Percentiles rank a stretch among this genome's conserved stretches.
phyloP scores from a whole-genome alignment of 2,329 filamentous ascomycete species.

The Rosellinia necatrix region DNA sequence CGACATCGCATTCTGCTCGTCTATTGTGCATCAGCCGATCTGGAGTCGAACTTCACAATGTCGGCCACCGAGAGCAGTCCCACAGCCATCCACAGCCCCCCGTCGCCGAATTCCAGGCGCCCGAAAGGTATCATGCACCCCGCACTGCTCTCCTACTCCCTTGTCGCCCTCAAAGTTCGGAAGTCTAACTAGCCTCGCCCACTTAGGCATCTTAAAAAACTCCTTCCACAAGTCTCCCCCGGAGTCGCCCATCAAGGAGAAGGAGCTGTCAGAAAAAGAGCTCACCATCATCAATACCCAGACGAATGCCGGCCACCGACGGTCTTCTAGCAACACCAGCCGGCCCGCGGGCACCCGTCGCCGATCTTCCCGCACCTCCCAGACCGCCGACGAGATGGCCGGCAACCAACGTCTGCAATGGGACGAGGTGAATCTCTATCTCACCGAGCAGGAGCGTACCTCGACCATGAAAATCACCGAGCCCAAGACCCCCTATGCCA shows the following conservation, averaged over 20 bases:
- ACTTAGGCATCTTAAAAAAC: slow-evolving; percentile 90
- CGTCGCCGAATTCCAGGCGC: slow-evolving; percentile 33
- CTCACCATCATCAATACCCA: slow-evolving; percentile 93
- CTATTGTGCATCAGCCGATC: too few species aligned
- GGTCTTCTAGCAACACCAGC: slow-evolving; percentile 75
- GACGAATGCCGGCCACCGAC: slow-evolving; percentile 86
- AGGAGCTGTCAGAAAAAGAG: slow-evolving; percentile 75
- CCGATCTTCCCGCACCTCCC: slow-evolving; percentile 61
- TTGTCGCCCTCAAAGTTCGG: not conserved
- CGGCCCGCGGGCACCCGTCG: slow-evolving; percentile 70
- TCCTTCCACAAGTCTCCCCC: slow-evolving; percentile 68
- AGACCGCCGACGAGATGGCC: slow-evolving; percentile 55
- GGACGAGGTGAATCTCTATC: slow-evolving; percentile 97
- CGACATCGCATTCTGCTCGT: too few species aligned
- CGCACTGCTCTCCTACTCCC: not conserved
- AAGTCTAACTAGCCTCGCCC: not conserved
- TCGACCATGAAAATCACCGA: slow-evolving; percentile 99
- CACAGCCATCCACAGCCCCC: slow-evolving; percentile 32
- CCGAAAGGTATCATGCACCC: slow-evolving; percentile 36
- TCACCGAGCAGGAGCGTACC: slow-evolving; percentile 93
- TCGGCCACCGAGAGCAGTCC: slow-evolving; percentile 38
- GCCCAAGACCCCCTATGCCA: slow-evolving; percentile 95
- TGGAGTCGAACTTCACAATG: slow-evolving; percentile 30
- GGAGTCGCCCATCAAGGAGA: slow-evolving; percentile 53
- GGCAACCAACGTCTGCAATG: slow-evolving; percentile 84